Evolutionary conservation across 2,329 filamentous ascomycete species (phyloP), one percentile per base, ranked within the genome.

Genomic region (Ceratocystis destructans): DNA sequence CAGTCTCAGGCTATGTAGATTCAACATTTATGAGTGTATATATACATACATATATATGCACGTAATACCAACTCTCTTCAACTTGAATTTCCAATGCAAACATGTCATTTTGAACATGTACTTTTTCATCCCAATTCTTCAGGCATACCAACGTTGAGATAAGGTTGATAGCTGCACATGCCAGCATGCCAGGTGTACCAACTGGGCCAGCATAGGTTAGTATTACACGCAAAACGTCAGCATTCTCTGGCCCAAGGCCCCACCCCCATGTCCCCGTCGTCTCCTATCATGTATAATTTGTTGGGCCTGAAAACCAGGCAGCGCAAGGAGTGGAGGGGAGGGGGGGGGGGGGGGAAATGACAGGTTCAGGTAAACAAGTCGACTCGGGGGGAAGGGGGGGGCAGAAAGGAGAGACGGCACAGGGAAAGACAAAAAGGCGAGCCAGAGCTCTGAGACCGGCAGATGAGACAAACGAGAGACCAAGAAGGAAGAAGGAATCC

Each of bases 161-260:
- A 59, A 59, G 53, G 53, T 59, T 59, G 53, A 33, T 59, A 33
- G 53, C 53, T 33, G 53, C 53, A 59, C 53, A 59, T 59, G 53
- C 53, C 53, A 62, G 37, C 37, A 28, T 25, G 61, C 44, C 20
- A 62, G 17, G n/a, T 61, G 10, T 31, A 41, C 25, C 25, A 61
- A 61, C 17, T 31, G n/a, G 22, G 2, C 10, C 12, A 25, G 55
- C 55, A 25, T 61, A 61, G n/a, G 10, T 62, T 7, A 25, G n/a
- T 17, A 48, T 33, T 17, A 31, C 25, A 59, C 25, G 37, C 25
- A 59, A 5, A 31, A 7, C 17, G 17, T 31, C 28, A 59, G 12
- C 53, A 59, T 59, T 25, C 25, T 25, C 53, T 59, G 33, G 8
- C 33, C 20, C 48, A 25, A 53, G 48, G 48, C 48, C 20, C 15